A percentile compares a stretch with the other conserved stretches of the same genome.
Conservation (phyloP, 768 basidiomycete genomes). For the Suillus ampliporus region DNA sequence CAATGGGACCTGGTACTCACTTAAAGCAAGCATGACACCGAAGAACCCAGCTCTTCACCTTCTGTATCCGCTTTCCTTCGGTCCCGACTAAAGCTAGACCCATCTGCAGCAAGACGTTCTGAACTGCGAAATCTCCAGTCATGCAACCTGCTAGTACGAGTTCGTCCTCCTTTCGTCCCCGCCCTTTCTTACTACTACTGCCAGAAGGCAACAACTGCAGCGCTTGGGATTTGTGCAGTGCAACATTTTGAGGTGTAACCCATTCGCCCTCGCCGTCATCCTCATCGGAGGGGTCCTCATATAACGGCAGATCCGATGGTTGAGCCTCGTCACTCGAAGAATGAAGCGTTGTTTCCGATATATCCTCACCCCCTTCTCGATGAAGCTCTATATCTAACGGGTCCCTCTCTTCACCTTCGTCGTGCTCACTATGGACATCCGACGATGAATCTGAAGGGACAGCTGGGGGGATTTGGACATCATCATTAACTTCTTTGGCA, state of each 20-base stretch:
- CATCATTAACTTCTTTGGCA: not conserved
- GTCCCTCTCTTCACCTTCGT: constrained; percentile 33
- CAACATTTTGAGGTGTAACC: constrained; percentile 93
- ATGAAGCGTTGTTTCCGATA: constrained; percentile 16
- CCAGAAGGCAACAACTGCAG: constrained; percentile 77
- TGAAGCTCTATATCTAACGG: constrained; percentile 54
- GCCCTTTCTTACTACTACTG: constrained; percentile 36
- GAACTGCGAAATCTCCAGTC: constrained; percentile 99
- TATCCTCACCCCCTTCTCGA: constrained; percentile 29
- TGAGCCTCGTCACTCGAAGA: not conserved
- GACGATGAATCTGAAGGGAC: constrained; percentile 22
- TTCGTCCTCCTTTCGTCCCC: constrained; percentile 43
- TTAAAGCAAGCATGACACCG: constrained; percentile 99
- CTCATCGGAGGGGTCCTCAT: constrained; percentile 76
- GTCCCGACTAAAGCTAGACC: constrained; percentile 86
- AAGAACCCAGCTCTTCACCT: constrained; percentile 94
- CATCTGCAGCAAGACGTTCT: constrained; percentile 96
- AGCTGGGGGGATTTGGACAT: not conserved
- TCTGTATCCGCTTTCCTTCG: constrained; percentile 89
- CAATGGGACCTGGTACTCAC: constrained; percentile 56
- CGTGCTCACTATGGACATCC: constrained; percentile 8
- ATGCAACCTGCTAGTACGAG: constrained; percentile 81
- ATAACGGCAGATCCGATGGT: constrained; percentile 46
- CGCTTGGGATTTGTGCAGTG: constrained; percentile 84
- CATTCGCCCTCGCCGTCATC: constrained; percentile 93